A percentile compares a stretch with the other conserved stretches of the same genome.
These are phyloP conservation scores for Beauveria pseudobassiana DNA, from an alignment of 2,329 filamentous ascomycete species.

Conservation along the genomic window DNA sequence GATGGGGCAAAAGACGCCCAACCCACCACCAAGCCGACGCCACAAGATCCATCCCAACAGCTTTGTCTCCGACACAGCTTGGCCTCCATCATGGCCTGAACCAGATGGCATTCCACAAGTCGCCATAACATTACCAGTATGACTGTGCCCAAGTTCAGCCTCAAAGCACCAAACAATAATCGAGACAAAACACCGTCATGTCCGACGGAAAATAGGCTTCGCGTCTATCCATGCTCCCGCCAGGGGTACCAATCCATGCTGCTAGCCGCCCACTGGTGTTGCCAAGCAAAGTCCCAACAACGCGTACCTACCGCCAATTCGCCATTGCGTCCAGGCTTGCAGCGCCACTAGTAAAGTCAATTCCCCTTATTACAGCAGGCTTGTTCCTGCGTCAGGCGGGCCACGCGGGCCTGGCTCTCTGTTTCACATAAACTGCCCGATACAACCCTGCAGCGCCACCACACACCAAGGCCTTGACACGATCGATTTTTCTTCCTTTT, in stretches of 20 bases:
- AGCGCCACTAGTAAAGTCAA: not conserved
- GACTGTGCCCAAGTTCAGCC: not conserved
- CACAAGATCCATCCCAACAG: constrained; percentile 6
- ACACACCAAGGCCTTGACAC: not conserved
- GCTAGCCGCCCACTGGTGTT: not conserved
- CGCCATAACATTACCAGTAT: not conserved
- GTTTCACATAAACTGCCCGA: constrained; percentile 11
- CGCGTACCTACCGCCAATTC: not conserved
- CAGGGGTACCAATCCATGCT: not conserved
- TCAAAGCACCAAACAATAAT: not conserved
- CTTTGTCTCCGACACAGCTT: too few species aligned
- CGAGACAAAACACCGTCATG: not conserved
- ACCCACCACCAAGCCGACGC: constrained; percentile 3
- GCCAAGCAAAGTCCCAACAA: not conserved
- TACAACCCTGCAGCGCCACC: not conserved
- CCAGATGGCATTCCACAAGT: not conserved
- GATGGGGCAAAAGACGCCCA: not conserved
- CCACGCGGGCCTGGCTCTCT: not conserved
- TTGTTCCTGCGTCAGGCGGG: constrained; percentile 6
- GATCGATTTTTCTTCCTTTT: constrained; percentile 6
- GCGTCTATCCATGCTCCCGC: not conserved
- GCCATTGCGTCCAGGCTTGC: not conserved
- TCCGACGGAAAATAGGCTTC: not conserved
- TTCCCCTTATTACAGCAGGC: constrained; percentile 1
- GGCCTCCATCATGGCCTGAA: too few species aligned